Base-by-base conservation (phyloP, 176 grass and related monocot species). In the barley (Hordeum vulgare) region DNA sequence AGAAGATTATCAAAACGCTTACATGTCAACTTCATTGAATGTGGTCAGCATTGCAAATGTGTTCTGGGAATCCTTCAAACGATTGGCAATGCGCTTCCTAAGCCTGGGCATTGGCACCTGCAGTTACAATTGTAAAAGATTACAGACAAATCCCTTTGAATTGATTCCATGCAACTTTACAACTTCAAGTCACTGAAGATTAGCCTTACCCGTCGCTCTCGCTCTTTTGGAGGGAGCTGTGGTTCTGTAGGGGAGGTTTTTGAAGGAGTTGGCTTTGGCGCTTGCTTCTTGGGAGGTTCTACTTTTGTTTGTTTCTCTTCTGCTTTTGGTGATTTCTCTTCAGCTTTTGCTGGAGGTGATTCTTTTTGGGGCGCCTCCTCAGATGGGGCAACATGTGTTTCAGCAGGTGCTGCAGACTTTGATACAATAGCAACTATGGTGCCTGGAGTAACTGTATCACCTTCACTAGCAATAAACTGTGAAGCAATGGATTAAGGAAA, bases 21-120 rank as follows among this genome's bases (percentile, higher is more conserved):
- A 97, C 94, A 97, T 97, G 86, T 97, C 91, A 76, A 97, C 94
- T 93, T 98, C 96, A 88, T 98, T 98, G 75, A 98, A 98, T 74
- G 96, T 98, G 60, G 96, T 95, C 61, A 98, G 80, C 93, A 98
- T 15, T 54, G 96, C 96, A 93, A 98, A 98, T 54, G 96, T 98
- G 73, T 98, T 98, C 61, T 98, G 96, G 84, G 96, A 98, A 91
- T 98, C 96, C 89, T 98, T 95, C 91, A 98, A 77, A 62, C 96
- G 92, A 77, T 94, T 95, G 42, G 96, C 96, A 82, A 98, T 90
- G 62, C 96, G 90, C 66, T 98, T 98, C 61, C 96, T 98, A 29
- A 98, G 87, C 85, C 96, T 95, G 64, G 96, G 93, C 96, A 98
- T 95, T 0, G 96, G 87, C 71, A 98, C 93, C 96, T 98, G 85